Base-by-base conservation (phyloP, 352 stramenopile species). In the Phytophthora tentaculata region DNA sequence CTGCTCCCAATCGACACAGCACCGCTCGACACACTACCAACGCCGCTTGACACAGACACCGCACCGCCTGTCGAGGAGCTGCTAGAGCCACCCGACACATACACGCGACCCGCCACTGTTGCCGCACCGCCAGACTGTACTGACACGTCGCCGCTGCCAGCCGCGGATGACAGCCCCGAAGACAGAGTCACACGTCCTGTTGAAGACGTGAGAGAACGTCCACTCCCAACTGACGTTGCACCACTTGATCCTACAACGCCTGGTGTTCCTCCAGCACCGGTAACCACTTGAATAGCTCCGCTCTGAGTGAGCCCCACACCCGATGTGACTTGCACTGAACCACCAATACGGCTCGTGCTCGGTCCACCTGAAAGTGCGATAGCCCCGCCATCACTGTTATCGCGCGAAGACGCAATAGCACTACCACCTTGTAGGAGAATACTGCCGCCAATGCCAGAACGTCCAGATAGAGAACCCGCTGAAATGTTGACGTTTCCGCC, bases 401-500 rank as follows among this genome's bases (percentile, higher is more conserved):
- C 56, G 20, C 56, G 56, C 17, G 44, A 35, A 45, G 56, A 48
- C 0, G 56, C 44, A 19, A 54, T n/a, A 19, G 43, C 56, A 48
- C 28, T 62, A 62, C 56, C 56, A 52, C 43, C 56, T 37, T 62
- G 56, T 19, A 62, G 19, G 53, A 62, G 56, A 55, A 62, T 32
- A 28, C 32, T 62, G 29, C 56, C 56, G 13, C 56, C 56, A 35
- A 55, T 43, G 24, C 56, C 56, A 47, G 29, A 62, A 47, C 56
- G 56, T 44, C 56, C 56, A 20, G 26, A 62, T 23, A 54, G n/a
- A 47, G 56, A 54, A 54, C 56, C 56, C 12, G 43, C 56, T 20
- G 56, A 62, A 55, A 69, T 45, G n/a, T 56, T 66, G 56, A 74
- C 56, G 14, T 56, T 63, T 32, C 68, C 45, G 28, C 57, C 49